Percentiles rank a stretch among this genome's conserved stretches.
phyloP scores from a whole-genome alignment of 1,284 basidiomycete species.

The Naganishia cerealis region DNA sequence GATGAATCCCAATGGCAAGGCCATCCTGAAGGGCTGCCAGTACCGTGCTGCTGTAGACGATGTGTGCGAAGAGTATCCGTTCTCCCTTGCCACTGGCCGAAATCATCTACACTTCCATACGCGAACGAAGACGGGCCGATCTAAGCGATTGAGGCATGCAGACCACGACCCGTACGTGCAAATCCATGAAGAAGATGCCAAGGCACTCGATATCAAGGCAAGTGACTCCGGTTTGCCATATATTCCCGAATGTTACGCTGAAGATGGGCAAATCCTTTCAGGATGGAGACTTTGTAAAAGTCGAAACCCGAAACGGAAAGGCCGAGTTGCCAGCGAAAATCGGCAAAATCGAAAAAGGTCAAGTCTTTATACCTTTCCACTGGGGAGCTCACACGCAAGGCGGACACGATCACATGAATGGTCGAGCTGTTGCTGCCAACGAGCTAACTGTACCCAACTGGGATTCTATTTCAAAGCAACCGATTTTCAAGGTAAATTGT shows the following conservation, averaged over 20 bases:
- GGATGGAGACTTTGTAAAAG: slow-evolving; percentile 32
- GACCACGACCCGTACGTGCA: slow-evolving; percentile 32
- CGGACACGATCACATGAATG: slow-evolving; percentile 29
- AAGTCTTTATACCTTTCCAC: slow-evolving; percentile 34
- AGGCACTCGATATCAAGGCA: slow-evolving; percentile 22
- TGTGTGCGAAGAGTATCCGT: slow-evolving; percentile 30
- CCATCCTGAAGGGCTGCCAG: slow-evolving; percentile 30
- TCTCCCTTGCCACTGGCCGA: slow-evolving; percentile 29
- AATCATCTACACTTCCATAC: slow-evolving; percentile 35
- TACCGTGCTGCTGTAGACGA: slow-evolving; percentile 28
- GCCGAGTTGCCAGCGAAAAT: slow-evolving; percentile 31
- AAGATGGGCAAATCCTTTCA: neutral
- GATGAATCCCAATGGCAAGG: slow-evolving; percentile 31
- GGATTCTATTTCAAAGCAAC: slow-evolving; percentile 31
- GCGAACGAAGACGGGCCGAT: slow-evolving; percentile 32
- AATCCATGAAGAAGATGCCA: slow-evolving; percentile 30
- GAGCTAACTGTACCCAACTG: slow-evolving; percentile 29
- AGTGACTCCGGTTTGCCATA: neutral
- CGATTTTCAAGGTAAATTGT: slow-evolving; percentile 27
- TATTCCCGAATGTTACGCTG: neutral
- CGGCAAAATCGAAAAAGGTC: slow-evolving; percentile 34
- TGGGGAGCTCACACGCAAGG: slow-evolving; percentile 26
- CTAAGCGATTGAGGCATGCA: slow-evolving; percentile 28
- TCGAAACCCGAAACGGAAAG: slow-evolving; percentile 26
- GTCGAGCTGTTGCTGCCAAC: slow-evolving; percentile 31